Percentiles rank a stretch among this genome's conserved stretches.
These are phyloP conservation scores for Euptelea pleiosperma DNA, from an alignment of 164 flowering plant species.

Conservation along the genomic window DNA sequence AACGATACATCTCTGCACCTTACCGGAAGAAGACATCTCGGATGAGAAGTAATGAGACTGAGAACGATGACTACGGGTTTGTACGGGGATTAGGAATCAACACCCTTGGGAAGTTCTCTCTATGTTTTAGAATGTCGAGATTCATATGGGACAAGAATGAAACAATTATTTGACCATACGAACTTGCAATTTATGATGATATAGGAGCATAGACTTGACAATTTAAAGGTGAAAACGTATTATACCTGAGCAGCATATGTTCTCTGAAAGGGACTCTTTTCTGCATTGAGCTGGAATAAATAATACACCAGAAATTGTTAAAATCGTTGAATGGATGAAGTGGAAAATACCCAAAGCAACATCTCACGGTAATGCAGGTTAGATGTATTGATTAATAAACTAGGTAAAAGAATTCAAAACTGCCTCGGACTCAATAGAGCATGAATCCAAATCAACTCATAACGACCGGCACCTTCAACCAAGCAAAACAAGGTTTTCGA, in stretches of 20 bases:
- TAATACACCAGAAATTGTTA: constrained; percentile 8
- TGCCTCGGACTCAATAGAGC: not conserved
- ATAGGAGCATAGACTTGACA: not conserved
- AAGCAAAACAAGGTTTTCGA: not conserved
- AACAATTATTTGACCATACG: not conserved
- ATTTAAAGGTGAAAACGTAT: not conserved
- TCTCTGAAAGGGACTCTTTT: constrained; percentile 94
- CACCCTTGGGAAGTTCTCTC: too few relatives aligned
- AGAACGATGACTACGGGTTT: too few relatives aligned
- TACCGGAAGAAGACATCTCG: too few relatives aligned
- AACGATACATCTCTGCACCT: too few relatives aligned
- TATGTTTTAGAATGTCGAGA: too few relatives aligned
- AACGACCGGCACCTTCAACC: not conserved
- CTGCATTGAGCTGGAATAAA: constrained; percentile 77
- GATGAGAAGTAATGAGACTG: too few relatives aligned
- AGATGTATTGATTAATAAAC: too few relatives aligned
- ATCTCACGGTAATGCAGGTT: not conserved
- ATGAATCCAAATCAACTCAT: not conserved
- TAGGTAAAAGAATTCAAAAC: not conserved
- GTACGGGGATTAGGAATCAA: too few relatives aligned
- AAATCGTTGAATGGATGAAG: not conserved
- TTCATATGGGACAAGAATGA: too few relatives aligned
- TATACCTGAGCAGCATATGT: constrained; percentile 92
- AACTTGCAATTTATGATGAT: not conserved
- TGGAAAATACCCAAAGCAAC: not conserved